Base-by-base conservation (phyloP, 345 rosid species). In the Stellera chamaejasme region DNA sequence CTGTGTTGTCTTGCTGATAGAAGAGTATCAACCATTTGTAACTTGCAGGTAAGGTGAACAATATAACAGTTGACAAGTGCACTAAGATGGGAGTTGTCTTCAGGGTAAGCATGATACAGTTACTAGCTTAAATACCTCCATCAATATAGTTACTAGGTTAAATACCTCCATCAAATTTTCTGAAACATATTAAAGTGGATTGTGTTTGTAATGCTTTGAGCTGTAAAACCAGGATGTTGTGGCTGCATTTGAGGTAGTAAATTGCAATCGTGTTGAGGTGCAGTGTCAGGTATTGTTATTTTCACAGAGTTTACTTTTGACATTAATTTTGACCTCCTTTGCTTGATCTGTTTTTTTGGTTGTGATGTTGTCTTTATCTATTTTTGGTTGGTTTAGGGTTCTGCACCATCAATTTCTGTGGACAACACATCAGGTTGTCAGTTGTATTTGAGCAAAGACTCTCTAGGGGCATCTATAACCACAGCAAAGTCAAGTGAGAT, bases 211-310 rank as follows among this genome's bases (percentile, higher is more conserved):
- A 59, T 68, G 52, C 27, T 59, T 19, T 63, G 58, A 46, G 50
- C 55, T 50, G 58, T 44, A 56, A 59, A 28, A 59, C 10, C 74
- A 94, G 97, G 99, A 90, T 80, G 96, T 94, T 36, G 99, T 94
- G 62, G 96, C 99, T 73, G 99, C 99, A 62, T 94, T 73, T 79
- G 99, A 94, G 84, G 70, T 87, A 70, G 99, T 90, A 46, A 94
- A 94, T 62, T 85, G 96, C 84, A 85, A 45, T 70, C 81, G 91
- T 48, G 90, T 90, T 52, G 97, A 94, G 80, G 92, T 87, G 68
- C 99, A 94, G 63, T 94, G 99, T 65, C 99, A 87, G 97, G 99
- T 94, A 79, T 62, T 36, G 59, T 16, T 61, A 32, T 32, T 32
- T 32, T 32, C 9, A 32, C 9, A 32, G 7, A 5, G 6, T 32